Percentiles rank a stretch among this genome's conserved stretches.
Evolutionary conservation across 1,284 basidiomycete genomes (phyloP).

Genomic region (Apiotrichum domesticum): DNA sequence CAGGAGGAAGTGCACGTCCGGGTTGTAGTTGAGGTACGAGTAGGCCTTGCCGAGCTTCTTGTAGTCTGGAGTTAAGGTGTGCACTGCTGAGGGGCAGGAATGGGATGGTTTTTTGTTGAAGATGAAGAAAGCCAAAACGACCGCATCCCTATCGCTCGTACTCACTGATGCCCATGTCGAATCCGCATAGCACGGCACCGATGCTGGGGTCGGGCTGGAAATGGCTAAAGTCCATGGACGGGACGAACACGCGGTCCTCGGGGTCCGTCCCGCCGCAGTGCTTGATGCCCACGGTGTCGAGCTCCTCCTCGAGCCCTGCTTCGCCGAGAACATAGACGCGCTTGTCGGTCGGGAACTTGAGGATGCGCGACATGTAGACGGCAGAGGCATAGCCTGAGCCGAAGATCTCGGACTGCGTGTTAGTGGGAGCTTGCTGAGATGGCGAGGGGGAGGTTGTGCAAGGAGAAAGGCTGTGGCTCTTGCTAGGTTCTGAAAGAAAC

Average conservation of each 20-base stretch:
- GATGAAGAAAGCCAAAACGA: background rate
- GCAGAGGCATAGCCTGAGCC: conserved; percentile 92
- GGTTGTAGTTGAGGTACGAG: conserved; percentile 75
- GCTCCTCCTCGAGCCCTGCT: conserved; percentile 86
- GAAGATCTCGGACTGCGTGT: conserved; percentile 78
- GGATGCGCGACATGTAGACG: conserved; percentile 81
- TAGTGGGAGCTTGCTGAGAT: background rate
- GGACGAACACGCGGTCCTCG: conserved; percentile 67
- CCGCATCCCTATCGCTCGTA: background rate
- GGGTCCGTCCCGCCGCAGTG: conserved; percentile 80
- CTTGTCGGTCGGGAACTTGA: conserved; percentile 83
- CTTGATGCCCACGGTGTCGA: conserved; percentile 71
- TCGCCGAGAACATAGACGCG: conserved; percentile 96
- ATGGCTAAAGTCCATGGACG: conserved; percentile 64
- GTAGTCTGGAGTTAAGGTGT: conserved; percentile 57
- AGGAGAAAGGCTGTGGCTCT: no score
- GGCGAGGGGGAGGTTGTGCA: no score
- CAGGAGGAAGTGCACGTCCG: conserved; percentile 75
- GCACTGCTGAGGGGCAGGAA: no score
- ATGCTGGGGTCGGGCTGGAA: conserved; percentile 69
- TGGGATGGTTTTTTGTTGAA: no score
- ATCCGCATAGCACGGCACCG: conserved; percentile 84
- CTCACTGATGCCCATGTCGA: conserved; percentile 52
- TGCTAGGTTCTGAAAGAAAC: no score
- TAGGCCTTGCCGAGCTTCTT: conserved; percentile 90